Conservation (phyloP, 306 rosid species). For the Rubus parviflorus region DNA sequence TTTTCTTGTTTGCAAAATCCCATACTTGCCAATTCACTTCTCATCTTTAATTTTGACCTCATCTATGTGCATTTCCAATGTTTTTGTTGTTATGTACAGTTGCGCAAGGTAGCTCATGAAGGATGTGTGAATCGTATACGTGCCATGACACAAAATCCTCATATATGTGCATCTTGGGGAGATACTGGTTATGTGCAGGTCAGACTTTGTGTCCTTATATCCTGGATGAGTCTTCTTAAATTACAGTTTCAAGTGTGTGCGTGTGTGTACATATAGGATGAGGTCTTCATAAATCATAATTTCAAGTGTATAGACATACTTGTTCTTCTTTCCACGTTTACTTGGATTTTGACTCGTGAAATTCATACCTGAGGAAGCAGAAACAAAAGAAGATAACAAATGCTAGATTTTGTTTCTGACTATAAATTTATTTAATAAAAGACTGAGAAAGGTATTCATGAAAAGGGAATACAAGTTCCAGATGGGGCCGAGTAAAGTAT, state of each 20-base stretch:
- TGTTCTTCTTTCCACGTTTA: neutral
- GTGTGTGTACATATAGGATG: neutral
- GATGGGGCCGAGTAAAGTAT: neutral
- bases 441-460: neutral
- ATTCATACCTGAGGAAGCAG: neutral
- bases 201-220: conserved; percentile 17
- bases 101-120: conserved; percentile 78
- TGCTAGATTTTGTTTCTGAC: neutral
- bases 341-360: neutral
- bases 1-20: neutral
- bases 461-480: neutral
- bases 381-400: neutral
- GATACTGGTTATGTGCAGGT: conserved; percentile 88
- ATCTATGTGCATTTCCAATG: conserved; percentile 6
- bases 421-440: neutral
- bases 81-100: conserved; percentile 45
- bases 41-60: conserved; percentile 9
- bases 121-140: conserved; percentile 88
- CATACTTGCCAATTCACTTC: conserved; percentile 1
- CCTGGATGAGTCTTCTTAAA: conserved; percentile 1
- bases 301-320: neutral
- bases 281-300: neutral
- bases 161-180: conserved; percentile 91
- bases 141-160: conserved; percentile 85
- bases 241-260: neutral